Conservation (phyloP, 2,329 filamentous ascomycete species). For the Xylariaceae sp. region DNA sequence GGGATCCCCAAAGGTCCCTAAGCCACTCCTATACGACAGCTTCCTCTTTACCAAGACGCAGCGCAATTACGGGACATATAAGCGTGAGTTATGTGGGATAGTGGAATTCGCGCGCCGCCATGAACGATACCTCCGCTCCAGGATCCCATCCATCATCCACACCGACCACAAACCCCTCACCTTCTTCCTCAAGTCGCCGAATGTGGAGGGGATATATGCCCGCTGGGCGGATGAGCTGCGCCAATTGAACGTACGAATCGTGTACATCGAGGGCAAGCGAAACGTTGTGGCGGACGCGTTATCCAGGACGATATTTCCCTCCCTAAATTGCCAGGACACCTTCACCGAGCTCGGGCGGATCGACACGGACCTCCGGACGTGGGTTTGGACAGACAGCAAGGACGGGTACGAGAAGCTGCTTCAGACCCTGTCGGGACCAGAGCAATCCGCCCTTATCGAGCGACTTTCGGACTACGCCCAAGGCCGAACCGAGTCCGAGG, state of each 20-base stretch:
- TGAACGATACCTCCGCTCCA: not conserved
- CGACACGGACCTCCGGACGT: not conserved
- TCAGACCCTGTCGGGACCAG: not conserved
- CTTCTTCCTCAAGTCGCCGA: not conserved
- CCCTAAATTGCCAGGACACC: not conserved
- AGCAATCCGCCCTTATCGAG: not conserved
- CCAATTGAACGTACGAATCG: not conserved
- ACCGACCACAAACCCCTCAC: not conserved
- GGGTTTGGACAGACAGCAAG: not conserved
- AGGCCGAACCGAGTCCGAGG: not conserved
- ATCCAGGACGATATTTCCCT: not conserved
- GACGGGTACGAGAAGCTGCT: not conserved
- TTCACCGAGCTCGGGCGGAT: not conserved
- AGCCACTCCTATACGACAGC: not conserved
- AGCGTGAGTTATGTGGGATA: not conserved
- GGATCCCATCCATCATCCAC: not conserved
- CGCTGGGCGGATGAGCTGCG: not conserved
- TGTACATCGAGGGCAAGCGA: not conserved
- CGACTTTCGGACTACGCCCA: not conserved
- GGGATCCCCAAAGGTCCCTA: not conserved
- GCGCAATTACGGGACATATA: not conserved
- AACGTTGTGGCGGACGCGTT: not conserved
- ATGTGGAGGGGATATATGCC: not conserved
- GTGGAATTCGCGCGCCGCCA: not conserved
- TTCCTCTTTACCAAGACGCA: not conserved